Evolutionary conservation across 108 stramenopile species (phyloP).

Genomic region (Skeletonema menzelii): DNA sequence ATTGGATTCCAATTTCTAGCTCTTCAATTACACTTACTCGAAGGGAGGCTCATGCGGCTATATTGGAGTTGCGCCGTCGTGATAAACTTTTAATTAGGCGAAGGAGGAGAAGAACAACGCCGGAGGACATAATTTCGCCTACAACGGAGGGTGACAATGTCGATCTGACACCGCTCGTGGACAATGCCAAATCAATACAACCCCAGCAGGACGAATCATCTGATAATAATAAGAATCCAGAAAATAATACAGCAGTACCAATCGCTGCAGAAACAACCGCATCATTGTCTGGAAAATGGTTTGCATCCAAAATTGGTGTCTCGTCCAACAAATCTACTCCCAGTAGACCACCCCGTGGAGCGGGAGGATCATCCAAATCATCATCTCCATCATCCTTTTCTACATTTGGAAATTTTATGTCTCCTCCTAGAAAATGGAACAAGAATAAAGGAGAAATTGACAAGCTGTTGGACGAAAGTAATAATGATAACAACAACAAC

Average conservation of each 20-base stretch:
- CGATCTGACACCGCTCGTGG: not conserved
- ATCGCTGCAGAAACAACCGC: not conserved
- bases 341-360: conserved; percentile 5
- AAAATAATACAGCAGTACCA: not conserved
- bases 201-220: not conserved
- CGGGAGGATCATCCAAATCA: not conserved
- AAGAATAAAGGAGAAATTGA: not conserved
- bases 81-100: conserved; percentile 7
- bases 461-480: not conserved
- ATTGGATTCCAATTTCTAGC: conserved; percentile 32
- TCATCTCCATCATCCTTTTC: conserved; percentile 1
- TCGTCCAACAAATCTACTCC: conserved; percentile 7
- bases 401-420: not conserved
- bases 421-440: not conserved
- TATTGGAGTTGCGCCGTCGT: conserved; percentile 19
- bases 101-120: too few relatives aligned
- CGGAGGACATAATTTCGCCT: too few relatives aligned
- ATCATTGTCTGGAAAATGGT: conserved; percentile 1
- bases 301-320: not conserved
- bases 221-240: not conserved
- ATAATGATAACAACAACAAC: too few relatives aligned
- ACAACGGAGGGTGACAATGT: not conserved
- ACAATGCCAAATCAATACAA: conserved; percentile 2
- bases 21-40: conserved; percentile 28
- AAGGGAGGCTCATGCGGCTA: conserved; percentile 30